Conservation (phyloP, 257 asterid genomes). For the Voacanga thouarsii region DNA sequence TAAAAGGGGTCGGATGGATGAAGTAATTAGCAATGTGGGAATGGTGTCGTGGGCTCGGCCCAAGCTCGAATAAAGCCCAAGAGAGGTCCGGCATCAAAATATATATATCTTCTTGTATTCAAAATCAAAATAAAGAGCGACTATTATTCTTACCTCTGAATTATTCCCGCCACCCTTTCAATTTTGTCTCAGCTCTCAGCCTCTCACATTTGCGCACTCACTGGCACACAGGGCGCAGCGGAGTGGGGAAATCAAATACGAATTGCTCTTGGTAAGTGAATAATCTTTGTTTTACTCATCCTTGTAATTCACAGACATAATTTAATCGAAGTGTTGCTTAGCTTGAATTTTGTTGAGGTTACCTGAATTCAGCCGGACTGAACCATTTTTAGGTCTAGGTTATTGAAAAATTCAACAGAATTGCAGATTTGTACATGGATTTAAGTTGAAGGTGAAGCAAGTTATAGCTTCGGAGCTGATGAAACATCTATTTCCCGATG, state of each 20-base stretch:
- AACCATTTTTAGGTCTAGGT: slow-evolving; percentile 3
- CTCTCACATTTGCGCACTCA: neutral
- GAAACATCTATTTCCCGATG: neutral
- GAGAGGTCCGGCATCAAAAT: too few species aligned
- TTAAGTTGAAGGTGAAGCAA: neutral
- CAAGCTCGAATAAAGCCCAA: too few species aligned
- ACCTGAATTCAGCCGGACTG: neutral
- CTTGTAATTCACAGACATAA: neutral
- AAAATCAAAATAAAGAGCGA: neutral
- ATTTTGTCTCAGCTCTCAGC: neutral
- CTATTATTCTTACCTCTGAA: neutral
- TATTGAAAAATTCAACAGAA: neutral
- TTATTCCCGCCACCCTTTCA: slow-evolving; percentile 5
- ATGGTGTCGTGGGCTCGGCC: too few species aligned
- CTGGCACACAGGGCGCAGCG: neutral
- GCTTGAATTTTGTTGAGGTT: neutral
- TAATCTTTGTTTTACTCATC: neutral
- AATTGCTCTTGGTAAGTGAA: neutral
- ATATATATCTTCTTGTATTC: neutral
- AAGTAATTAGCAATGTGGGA: too few species aligned
- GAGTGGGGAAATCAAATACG: neutral
- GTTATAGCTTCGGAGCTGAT: neutral
- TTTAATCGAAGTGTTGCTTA: neutral
- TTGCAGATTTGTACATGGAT: neutral
- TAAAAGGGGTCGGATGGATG: too few species aligned